Conservation (phyloP, 2,329 filamentous ascomycete species). For the Dothideomycetidae sp. region DNA sequence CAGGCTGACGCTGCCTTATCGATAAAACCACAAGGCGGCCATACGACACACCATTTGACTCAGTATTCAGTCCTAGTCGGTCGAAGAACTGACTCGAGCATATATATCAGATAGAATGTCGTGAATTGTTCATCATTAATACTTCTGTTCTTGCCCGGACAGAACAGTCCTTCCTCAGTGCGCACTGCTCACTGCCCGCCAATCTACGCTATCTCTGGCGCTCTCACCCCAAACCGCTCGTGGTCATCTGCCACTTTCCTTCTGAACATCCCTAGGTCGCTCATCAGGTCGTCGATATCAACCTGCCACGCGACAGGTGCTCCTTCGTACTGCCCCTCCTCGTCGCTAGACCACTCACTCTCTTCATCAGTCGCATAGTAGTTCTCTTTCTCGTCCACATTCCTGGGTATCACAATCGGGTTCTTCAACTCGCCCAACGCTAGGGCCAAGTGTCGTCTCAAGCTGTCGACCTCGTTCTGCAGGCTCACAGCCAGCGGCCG, state of each 20-base stretch:
- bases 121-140: too few relatives aligned
- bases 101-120: too few relatives aligned
- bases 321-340: slow-evolving; percentile 33
- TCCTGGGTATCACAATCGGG: slow-evolving; percentile 54
- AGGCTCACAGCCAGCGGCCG: slow-evolving; percentile 44
- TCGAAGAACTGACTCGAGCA: too few relatives aligned
- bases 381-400: slow-evolving; percentile 22
- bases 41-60: too few relatives aligned
- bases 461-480: slow-evolving; percentile 60
- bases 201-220: not conserved
- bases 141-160: too few relatives aligned
- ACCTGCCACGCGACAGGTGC: slow-evolving; percentile 44
- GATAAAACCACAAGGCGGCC: too few relatives aligned
- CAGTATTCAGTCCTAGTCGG: too few relatives aligned
- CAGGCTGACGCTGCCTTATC: too few relatives aligned
- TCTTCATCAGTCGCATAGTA: slow-evolving; percentile 47
- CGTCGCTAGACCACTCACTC: slow-evolving; percentile 35
- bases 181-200: not conserved
- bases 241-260: slow-evolving; percentile 78
- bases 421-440: slow-evolving; percentile 79
- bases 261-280: slow-evolving; percentile 66
- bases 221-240: slow-evolving; percentile 37
- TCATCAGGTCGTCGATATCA: slow-evolving; percentile 72
- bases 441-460: slow-evolving; percentile 75
- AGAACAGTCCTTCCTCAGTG: too few relatives aligned